Base-by-base conservation (phyloP, 2,329 filamentous ascomycete species). In the Colletotrichum liriopes region DNA sequence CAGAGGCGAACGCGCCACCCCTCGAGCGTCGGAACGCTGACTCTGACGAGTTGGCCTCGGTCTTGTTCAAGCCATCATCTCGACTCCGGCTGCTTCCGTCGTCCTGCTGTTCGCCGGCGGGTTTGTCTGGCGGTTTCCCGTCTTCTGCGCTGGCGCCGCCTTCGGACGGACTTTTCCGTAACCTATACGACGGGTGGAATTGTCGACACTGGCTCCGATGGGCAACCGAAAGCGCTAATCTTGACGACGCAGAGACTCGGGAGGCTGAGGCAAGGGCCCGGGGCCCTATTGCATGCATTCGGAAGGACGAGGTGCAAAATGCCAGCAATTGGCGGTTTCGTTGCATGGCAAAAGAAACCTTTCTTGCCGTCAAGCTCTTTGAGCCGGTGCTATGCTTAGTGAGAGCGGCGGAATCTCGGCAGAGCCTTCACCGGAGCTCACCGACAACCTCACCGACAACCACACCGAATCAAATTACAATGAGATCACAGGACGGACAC, bases 201-300 rank as follows among this genome's bases (percentile, higher is more conserved):
- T 64, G 52, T 67, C 73, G 73, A 74, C 66, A 71, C 66, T 72
- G 47, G 71, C 67, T 59, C 58, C 74, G 68, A 73, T 65, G 60
- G 70, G 55, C 69, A 51, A 58, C 55, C 20, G 60, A 64, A n/a
- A 72, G 59, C 39, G 65, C 54, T 54, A 70, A 65, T 35, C 47
- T 72, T 43, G 70, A 72, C 59, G 66, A 60, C 16, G 45, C 52
- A 45, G 60, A 72, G 70, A 70, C 59, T 72, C 66, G 54, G 39
- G 65, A 70, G 66, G 60, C 70, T 65, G 72, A 72, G 41, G 74
- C 75, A 71, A 77, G 75, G 75, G 74, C 77, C 65, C 74, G 74
- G 54, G 72, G 72, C 76, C 76, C 72, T 71, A 74, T 72, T 56
- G 64, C 59, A 76, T 78, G 75, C 78, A 79, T 79, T 76, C 75